Conservation (phyloP, 208 protist genomes). For the Trypanosoma platydactyli region DNA sequence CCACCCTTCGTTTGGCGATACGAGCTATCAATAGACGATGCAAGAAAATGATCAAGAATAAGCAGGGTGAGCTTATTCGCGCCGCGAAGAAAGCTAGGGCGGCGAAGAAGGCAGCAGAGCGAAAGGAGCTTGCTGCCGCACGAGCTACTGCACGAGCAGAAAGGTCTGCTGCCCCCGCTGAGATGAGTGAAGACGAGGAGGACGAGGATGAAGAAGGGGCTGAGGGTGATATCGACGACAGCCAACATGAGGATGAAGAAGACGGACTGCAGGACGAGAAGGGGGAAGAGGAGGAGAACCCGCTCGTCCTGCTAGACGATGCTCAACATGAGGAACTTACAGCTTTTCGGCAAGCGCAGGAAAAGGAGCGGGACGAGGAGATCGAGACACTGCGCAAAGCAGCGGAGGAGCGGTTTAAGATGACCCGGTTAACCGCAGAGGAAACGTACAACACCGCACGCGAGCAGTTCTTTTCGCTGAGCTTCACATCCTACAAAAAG, state of each 20-base stretch:
- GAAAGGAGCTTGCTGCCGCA: constrained; percentile 41
- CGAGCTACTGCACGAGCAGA: constrained; percentile 33
- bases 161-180: constrained; percentile 26
- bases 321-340: constrained; percentile 48
- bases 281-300: constrained; percentile 40
- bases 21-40: constrained; percentile 39
- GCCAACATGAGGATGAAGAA: constrained; percentile 31
- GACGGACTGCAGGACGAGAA: no score
- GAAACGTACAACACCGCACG: constrained; percentile 55
- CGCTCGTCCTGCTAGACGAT: constrained; percentile 40
- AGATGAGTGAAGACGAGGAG: constrained; percentile 29
- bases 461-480: constrained; percentile 49
- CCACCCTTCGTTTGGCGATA: constrained; percentile 40
- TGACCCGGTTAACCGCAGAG: constrained; percentile 34
- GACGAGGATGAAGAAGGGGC: constrained; percentile 30
- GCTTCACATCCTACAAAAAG: constrained; percentile 48
- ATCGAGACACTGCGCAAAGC: constrained; percentile 33
- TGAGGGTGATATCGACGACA: constrained; percentile 30
- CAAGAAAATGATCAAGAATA: constrained; percentile 36
- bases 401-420: constrained; percentile 30
- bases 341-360: constrained; percentile 36
- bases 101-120: constrained; percentile 41
- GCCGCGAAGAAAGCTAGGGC: constrained; percentile 37
- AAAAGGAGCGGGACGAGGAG: constrained; percentile 53
- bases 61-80: constrained; percentile 41